A percentile compares a stretch with the other conserved stretches of the same genome.
These are phyloP conservation scores for Xylariomycetidae sp. DNA, from an alignment of 2,329 filamentous ascomycete species.

Conservation along the genomic window DNA sequence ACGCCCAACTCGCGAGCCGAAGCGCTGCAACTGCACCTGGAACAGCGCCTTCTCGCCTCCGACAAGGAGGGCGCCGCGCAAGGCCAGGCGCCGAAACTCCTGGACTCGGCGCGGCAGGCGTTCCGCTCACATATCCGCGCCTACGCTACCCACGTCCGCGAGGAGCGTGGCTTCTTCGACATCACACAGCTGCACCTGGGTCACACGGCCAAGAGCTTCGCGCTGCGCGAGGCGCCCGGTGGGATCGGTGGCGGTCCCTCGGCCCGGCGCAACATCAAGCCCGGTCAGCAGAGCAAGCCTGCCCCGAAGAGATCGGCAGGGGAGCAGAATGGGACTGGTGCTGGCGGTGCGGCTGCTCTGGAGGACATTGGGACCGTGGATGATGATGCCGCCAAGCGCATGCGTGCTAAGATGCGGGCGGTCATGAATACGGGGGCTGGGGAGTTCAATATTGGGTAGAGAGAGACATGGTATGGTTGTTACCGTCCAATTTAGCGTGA, in stretches of 20 bases:
- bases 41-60: constrained; percentile 48
- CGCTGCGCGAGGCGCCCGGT: constrained; percentile 78
- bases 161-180: constrained; percentile 82
- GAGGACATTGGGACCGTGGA: constrained; percentile 39
- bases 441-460: constrained; percentile 62
- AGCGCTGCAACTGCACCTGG: constrained; percentile 52
- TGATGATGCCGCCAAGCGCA: constrained; percentile 56
- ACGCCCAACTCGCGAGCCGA: constrained; percentile 46
- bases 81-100: constrained; percentile 49
- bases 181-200: constrained; percentile 87
- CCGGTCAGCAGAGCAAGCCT: too few species aligned
- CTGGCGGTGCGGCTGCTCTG: too few species aligned
- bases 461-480: too few species aligned
- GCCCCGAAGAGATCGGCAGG: too few species aligned
- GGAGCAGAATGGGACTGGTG: too few species aligned
- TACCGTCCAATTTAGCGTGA: too few species aligned
- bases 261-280: too few species aligned
- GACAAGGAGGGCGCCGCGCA: constrained; percentile 18
- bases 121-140: constrained; percentile 91
- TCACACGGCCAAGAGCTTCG: constrained; percentile 91
- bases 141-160: constrained; percentile 87
- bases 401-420: constrained; percentile 57
- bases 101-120: constrained; percentile 76
- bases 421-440: constrained; percentile 50
- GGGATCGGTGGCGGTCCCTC: constrained; percentile 63